These are phyloP conservation scores for Mycena polygramma DNA, from an alignment of 768 basidiomycete species.

Conservation along the genomic window DNA sequence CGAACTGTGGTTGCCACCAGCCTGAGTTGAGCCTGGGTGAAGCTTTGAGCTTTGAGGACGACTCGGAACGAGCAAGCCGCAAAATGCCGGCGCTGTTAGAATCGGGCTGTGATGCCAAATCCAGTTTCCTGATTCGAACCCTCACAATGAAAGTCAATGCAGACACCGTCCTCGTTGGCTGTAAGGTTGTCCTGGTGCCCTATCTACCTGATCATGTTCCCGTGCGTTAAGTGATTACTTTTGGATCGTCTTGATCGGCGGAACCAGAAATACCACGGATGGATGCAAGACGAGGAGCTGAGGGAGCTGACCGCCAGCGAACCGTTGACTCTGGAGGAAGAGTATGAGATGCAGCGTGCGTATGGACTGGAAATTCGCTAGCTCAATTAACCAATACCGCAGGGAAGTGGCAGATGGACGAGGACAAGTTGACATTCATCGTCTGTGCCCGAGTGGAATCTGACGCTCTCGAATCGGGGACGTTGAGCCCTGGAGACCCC, in stretches of 20 bases:
- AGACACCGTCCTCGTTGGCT: constrained; percentile 73
- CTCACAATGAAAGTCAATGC: constrained; percentile 74
- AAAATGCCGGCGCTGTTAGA: not conserved
- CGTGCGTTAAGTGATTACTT: constrained; percentile 43
- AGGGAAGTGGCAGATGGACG: constrained; percentile 91
- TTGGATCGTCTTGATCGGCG: constrained; percentile 20
- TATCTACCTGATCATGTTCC: constrained; percentile 74
- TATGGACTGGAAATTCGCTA: constrained; percentile 33
- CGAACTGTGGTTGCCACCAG: too few relatives aligned
- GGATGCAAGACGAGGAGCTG: constrained; percentile 87
- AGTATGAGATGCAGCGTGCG: constrained; percentile 90
- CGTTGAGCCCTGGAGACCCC: constrained; percentile 46
- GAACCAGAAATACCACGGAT: constrained; percentile 82
- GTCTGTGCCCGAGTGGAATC: constrained; percentile 67
- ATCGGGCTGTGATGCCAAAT: not conserved
- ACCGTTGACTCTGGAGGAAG: constrained; percentile 82
- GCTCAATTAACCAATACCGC: constrained; percentile 12
- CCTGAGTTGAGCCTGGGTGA: too few relatives aligned
- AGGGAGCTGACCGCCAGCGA: constrained; percentile 88
- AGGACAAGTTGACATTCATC: constrained; percentile 95
- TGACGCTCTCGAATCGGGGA: constrained; percentile 26
- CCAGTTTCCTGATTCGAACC: not conserved
- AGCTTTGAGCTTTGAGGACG: too few relatives aligned
- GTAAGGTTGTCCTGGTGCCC: constrained; percentile 82
- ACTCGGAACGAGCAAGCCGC: too few relatives aligned